Conservation (phyloP, 495 filamentous ascomycete genomes). For the Neurospora sp. region DNA sequence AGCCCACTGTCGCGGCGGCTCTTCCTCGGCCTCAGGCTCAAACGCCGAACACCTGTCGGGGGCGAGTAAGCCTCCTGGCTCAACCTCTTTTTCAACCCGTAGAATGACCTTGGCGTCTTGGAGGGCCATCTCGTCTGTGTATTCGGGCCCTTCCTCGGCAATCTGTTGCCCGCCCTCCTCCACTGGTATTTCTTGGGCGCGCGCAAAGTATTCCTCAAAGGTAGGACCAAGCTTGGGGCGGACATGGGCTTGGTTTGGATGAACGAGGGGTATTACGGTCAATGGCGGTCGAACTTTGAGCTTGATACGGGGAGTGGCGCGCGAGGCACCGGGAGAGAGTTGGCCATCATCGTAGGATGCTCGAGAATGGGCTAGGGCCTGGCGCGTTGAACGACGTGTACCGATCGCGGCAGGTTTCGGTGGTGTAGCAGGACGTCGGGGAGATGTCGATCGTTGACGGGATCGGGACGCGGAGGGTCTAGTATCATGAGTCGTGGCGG, state of each 20-base stretch:
- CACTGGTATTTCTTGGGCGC: constrained; percentile 33
- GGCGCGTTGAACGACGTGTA: constrained; percentile 30
- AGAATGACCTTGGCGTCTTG: constrained; percentile 46
- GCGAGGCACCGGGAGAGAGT: constrained; percentile 11
- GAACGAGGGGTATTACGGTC: constrained; percentile 39
- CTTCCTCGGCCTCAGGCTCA: constrained; percentile 63
- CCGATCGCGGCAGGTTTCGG: constrained; percentile 24
- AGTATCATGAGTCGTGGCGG: constrained; percentile 7
- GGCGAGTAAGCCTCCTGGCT: constrained; percentile 67
- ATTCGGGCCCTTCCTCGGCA: constrained; percentile 45
- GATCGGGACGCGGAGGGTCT: constrained; percentile 19
- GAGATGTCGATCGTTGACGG: constrained; percentile 24
- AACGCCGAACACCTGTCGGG: constrained; percentile 62
- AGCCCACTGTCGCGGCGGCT: constrained; percentile 67
- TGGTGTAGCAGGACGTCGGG: constrained; percentile 21
- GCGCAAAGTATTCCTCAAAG: constrained; percentile 43
- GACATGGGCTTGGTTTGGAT: constrained; percentile 41
- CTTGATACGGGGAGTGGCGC: constrained; percentile 31
- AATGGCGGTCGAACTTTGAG: constrained; percentile 29
- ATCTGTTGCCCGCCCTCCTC: constrained; percentile 38
- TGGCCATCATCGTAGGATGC: constrained; percentile 19
- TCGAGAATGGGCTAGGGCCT: constrained; percentile 4
- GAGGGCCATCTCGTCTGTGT: constrained; percentile 39
- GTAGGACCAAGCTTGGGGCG: constrained; percentile 36
- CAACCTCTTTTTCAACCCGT: constrained; percentile 56